Evolutionary conservation across 208 protist species (phyloP), one percentile per base, ranked within the genome.

Genomic region (Leishmania lainsoni): DNA sequence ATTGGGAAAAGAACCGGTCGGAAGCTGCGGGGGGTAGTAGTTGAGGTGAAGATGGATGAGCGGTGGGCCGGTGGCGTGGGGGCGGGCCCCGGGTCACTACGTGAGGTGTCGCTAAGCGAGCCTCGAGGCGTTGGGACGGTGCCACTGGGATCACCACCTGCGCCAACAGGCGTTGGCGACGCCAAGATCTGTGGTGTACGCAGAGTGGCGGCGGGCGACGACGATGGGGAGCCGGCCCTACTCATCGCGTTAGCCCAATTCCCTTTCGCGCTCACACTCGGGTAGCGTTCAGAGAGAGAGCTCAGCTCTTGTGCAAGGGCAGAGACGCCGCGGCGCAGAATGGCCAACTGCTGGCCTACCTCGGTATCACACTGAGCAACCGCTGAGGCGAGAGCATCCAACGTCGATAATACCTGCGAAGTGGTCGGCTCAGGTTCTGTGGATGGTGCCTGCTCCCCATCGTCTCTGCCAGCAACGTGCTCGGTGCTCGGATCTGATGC

Each of bases 271-370:
- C 35, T 72, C 74, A 83, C 68, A 9, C 29, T 66, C 5, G 75
- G 86, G 75, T 59, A 81, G 76, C 63, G 79, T n/a, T 76, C 83
- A n/a, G 70, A 71, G 32, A 83, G 45, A 16, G 51, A 69, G 58
- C 72, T 81, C 10, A 88, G 58, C 52, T 86, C 77, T 32, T 78
- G 66, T n/a, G 81, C 26, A 14, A 86, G 74, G 49, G 65, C 77
- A 58, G 82, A 86, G 63, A 86, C 83, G n/a, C 83, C 71, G 2
- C 75, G 72, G 17, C 87, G 87, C 74, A 90, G 56, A 17, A 54
- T 29, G 12, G 69, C n/a, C 69, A 93, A 52, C 22, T 78, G 79
- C 54, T 81, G 76, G 12, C 74, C 48, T 42, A 93, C 78, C 35
- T 83, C 74, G 0, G 76, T 75, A 56, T 93, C 90, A 68, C 77